A percentile compares a stretch with the other conserved stretches of the same genome.
Conservation (phyloP, 2,329 filamentous ascomycete genomes). For the Aurifilum marmelostoma region DNA sequence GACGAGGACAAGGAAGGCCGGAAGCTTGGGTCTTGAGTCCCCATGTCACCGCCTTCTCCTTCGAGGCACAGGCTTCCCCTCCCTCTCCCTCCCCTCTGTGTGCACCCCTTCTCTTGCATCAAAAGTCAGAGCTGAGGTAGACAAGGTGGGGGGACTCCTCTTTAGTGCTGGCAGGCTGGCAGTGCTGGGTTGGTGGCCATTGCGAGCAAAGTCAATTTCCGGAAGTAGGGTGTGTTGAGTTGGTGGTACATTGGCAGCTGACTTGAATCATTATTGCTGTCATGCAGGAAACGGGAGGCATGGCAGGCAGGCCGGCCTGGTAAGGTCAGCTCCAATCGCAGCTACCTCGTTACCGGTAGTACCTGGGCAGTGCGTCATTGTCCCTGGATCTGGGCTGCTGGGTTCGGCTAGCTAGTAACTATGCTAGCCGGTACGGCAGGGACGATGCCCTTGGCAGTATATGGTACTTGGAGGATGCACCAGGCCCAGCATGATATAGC, state of each 20-base stretch:
- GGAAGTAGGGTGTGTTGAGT: neutral
- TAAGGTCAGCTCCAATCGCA: neutral
- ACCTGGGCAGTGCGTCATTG: slow-evolving; percentile 10
- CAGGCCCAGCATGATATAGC: fast-evolving
- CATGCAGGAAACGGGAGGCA: slow-evolving; percentile 3
- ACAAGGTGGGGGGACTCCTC: neutral
- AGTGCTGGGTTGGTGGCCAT: neutral
- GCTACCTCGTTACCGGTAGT: slow-evolving; percentile 1
- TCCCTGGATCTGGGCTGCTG: slow-evolving; percentile 6
- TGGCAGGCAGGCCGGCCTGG: neutral
- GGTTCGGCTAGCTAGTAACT: neutral
- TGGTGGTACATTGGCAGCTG: neutral
- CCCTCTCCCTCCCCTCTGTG: neutral
- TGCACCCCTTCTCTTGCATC: neutral
- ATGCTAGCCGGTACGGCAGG: neutral
- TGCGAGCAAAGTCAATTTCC: neutral
- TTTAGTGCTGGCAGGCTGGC: neutral
- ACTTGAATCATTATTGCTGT: neutral
- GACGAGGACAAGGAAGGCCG: neutral
- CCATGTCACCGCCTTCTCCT: slow-evolving; percentile 11
- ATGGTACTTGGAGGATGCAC: neutral
- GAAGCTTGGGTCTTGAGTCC: neutral
- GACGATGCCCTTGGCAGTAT: neutral
- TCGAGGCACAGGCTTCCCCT: neutral
- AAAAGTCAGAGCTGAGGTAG: neutral